These are phyloP conservation scores for Mikania micrantha DNA, from an alignment of 129 eudicot genomes.

Conservation along the genomic window DNA sequence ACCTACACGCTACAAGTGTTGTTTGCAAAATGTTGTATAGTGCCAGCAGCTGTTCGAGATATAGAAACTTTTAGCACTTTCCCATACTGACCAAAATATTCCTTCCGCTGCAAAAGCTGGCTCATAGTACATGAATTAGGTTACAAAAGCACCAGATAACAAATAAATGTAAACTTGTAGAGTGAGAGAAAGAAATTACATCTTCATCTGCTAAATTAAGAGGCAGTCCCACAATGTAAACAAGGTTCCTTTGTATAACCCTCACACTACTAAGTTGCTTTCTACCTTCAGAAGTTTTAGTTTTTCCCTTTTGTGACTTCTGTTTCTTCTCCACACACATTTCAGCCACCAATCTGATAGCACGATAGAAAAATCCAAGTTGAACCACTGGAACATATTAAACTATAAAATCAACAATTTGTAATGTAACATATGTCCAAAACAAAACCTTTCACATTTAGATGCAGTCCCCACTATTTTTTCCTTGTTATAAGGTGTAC, in stretches of 20 bases:
- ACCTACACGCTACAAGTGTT: constrained; percentile 99
- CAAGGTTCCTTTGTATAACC: constrained; percentile 94
- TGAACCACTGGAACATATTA: not conserved
- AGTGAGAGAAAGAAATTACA: constrained; percentile 25
- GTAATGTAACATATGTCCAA: not conserved
- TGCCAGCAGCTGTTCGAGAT: constrained; percentile 90
- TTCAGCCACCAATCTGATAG: constrained; percentile 75
- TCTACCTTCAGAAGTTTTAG: constrained; percentile 71
- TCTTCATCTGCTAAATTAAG: constrained; percentile 89
- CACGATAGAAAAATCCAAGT: not conserved
- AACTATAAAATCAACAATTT: not conserved
- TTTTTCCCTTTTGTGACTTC: constrained; percentile 77
- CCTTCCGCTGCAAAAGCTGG: constrained; percentile 88
- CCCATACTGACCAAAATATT: constrained; percentile 95
- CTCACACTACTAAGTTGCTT: constrained; percentile 93
- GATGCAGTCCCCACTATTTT: constrained; percentile 86
- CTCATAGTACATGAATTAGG: not conserved
- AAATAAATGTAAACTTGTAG: not conserved
- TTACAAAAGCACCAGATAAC: not conserved
- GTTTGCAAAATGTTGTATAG: constrained; percentile 84
- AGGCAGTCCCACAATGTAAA: constrained; percentile 90
- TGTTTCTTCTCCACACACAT: constrained; percentile 70
- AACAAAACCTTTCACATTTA: constrained; percentile 66
- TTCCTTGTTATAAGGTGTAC: constrained; percentile 89
- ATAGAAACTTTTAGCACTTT: constrained; percentile 95